Conservation (phyloP, 176 grass and related monocot genomes). For the Zoysia pacifica region DNA sequence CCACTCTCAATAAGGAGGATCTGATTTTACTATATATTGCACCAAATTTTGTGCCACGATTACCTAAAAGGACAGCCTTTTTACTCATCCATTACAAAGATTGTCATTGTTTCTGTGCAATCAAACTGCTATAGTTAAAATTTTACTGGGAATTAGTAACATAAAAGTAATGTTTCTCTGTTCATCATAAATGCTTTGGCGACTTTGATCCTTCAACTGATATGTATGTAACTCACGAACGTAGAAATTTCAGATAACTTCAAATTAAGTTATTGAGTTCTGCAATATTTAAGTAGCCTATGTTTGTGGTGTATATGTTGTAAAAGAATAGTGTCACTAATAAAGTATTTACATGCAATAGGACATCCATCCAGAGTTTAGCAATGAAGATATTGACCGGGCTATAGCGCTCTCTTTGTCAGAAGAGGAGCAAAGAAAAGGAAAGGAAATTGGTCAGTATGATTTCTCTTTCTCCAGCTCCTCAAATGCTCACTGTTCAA, state of each 20-base stretch:
- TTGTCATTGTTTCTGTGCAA: neutral
- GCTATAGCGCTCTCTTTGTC: slow-evolving; percentile 90
- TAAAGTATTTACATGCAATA: slow-evolving; percentile 42
- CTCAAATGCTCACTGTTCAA: neutral
- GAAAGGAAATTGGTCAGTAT: slow-evolving; percentile 59
- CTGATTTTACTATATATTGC: neutral
- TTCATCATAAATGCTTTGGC: neutral
- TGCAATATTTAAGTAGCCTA: slow-evolving; percentile 6
- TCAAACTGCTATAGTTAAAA: neutral
- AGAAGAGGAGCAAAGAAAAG: slow-evolving; percentile 77
- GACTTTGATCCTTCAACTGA: neutral
- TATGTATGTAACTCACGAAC: neutral
- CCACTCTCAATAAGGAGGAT: neutral
- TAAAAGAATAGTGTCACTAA: slow-evolving; percentile 30
- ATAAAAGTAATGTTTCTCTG: neutral
- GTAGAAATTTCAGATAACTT: slow-evolving; percentile 8
- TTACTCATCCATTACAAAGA: neutral
- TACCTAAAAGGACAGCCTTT: slow-evolving; percentile 10
- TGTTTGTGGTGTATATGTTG: neutral
- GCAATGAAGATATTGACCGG: slow-evolving; percentile 83
- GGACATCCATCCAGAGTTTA: slow-evolving; percentile 57
- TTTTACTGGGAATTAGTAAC: neutral
- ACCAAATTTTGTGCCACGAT: neutral
- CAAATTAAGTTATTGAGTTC: slow-evolving; percentile 1
- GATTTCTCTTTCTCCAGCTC: slow-evolving; percentile 30